Evolutionary conservation across 305 asterid genomes (phyloP).

Genomic region (Lippia alba): DNA sequence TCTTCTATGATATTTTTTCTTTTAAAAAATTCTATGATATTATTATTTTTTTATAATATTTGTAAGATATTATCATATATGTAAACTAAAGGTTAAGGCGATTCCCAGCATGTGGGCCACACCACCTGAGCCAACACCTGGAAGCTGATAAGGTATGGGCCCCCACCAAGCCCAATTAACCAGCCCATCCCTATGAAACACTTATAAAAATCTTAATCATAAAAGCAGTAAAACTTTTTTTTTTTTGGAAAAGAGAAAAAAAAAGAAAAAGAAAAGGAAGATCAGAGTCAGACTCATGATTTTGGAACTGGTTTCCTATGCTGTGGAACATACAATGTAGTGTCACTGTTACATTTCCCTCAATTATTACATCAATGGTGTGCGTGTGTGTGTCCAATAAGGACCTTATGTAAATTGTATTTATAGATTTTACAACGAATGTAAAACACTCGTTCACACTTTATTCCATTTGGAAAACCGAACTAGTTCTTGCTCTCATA

Average conservation of each 20-base stretch:
- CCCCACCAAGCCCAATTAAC: slow-evolving; percentile 58
- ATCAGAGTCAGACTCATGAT: slow-evolving; percentile 14
- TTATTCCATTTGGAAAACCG: too few species aligned
- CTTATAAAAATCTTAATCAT: background rate
- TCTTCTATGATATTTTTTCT: too few species aligned
- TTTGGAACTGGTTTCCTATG: slow-evolving; percentile 18
- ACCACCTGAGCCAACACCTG: slow-evolving; percentile 83
- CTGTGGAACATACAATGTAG: background rate
- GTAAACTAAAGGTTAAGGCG: slow-evolving; percentile 36
- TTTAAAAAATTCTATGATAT: background rate
- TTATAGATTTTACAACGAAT: too few species aligned
- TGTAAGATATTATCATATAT: background rate
- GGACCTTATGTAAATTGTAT: too few species aligned
- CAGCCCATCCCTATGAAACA: slow-evolving; percentile 47
- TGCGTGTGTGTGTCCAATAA: too few species aligned
- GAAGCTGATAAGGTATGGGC: slow-evolving; percentile 76
- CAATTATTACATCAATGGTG: too few species aligned
- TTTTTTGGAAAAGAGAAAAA: too few species aligned
- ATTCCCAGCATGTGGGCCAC: slow-evolving; percentile 70
- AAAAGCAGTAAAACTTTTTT: slow-evolving; percentile 12
- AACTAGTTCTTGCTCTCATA: too few species aligned
- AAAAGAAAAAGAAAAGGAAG: background rate
- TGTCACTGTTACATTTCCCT: slow-evolving; percentile 1
- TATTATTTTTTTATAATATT: background rate
- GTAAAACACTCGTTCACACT: too few species aligned